These are phyloP conservation scores for Penicillium verhagenii DNA, from an alignment of 495 filamentous ascomycete species.

Conservation along the genomic window DNA sequence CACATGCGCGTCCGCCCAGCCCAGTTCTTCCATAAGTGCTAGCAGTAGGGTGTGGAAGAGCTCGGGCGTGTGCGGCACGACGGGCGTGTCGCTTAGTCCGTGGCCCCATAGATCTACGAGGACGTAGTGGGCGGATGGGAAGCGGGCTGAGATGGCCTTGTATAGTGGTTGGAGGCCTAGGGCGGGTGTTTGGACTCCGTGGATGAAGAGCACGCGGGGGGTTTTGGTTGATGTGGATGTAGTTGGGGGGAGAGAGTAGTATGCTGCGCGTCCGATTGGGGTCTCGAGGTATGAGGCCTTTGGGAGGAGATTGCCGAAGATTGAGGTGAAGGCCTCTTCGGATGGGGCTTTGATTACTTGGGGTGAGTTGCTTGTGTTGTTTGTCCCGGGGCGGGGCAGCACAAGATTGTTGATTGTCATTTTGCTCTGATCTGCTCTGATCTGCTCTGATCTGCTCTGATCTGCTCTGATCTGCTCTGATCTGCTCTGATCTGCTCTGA, in stretches of 20 bases:
- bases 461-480: too few species aligned
- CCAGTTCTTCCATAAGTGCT: slow-evolving; percentile 22
- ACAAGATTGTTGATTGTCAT: slow-evolving; percentile 23
- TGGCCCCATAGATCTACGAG: slow-evolving; percentile 41
- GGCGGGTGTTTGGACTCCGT: slow-evolving; percentile 38
- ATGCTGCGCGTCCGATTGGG: slow-evolving; percentile 30
- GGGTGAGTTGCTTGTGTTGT: not conserved
- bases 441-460: too few species aligned
- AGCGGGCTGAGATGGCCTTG: slow-evolving; percentile 23
- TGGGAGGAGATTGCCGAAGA: slow-evolving; percentile 38
- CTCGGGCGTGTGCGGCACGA: slow-evolving; percentile 21
- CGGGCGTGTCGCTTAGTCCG: slow-evolving; percentile 35
- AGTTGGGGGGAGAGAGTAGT: slow-evolving; percentile 27
- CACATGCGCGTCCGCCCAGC: slow-evolving; percentile 32
- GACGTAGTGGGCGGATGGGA: slow-evolving; percentile 32
- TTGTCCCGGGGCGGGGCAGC: slow-evolving; percentile 32
- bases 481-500: too few species aligned
- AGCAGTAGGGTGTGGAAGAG: slow-evolving; percentile 30
- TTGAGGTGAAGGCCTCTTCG: slow-evolving; percentile 31
- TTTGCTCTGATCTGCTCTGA: too few species aligned
- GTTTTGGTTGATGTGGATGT: not conserved
- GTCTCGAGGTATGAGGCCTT: slow-evolving; percentile 34
- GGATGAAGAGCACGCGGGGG: slow-evolving; percentile 29
- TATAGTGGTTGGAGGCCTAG: slow-evolving; percentile 36
- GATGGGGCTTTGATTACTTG: slow-evolving; percentile 35